phyloP scores from a whole-genome alignment of 345 rosid species.

The Boechera retrofracta region DNA sequence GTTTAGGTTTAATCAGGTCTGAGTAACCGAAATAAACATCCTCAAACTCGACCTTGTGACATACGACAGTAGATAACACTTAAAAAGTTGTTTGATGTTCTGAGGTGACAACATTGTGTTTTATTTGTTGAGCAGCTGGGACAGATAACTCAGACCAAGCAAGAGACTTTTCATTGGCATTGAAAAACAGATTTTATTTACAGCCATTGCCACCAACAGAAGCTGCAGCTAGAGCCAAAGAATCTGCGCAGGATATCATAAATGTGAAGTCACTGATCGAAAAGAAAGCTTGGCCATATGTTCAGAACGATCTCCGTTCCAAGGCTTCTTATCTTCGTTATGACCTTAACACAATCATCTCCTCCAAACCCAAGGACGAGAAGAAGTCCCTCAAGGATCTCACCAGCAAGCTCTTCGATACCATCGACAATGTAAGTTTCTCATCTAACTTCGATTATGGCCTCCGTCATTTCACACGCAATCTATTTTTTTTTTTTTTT shows the following conservation, averaged over 20 bases:
- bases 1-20: no score
- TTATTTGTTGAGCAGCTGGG: conserved; percentile 67
- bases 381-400: conserved; percentile 74
- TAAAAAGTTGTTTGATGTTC: not conserved
- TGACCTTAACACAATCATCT: conserved; percentile 85
- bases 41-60: no score
- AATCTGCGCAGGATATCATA: conserved; percentile 80
- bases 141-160: conserved; percentile 86
- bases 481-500: not conserved
- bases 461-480: not conserved
- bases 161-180: conserved; percentile 64
- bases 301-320: conserved; percentile 82
- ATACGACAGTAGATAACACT: not conserved
- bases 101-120: not conserved
- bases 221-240: conserved; percentile 85
- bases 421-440: conserved; percentile 63
- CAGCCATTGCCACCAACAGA: conserved; percentile 69
- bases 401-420: conserved; percentile 69
- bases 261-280: conserved; percentile 76
- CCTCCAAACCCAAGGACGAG: conserved; percentile 75
- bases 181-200: conserved; percentile 70
- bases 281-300: conserved; percentile 93
- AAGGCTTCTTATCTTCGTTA: conserved; percentile 77
- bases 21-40: no score
- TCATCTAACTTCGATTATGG: not conserved